A percentile compares a stretch with the other conserved stretches of the same genome.
Conservation (phyloP, 306 rosid genomes). For the Carpinus fangiana region DNA sequence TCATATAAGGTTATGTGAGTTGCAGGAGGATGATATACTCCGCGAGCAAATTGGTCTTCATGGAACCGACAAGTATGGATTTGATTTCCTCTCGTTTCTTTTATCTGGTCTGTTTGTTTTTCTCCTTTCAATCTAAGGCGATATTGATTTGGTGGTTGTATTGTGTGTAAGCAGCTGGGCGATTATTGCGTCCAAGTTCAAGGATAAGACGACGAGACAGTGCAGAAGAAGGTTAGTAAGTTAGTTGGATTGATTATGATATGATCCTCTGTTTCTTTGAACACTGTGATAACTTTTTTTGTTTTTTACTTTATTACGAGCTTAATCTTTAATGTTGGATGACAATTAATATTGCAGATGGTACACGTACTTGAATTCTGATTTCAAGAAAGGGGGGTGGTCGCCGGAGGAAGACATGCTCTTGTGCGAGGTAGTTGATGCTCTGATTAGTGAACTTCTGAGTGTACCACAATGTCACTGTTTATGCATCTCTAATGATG, state of each 20-base stretch:
- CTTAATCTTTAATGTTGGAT: slow-evolving; percentile 32
- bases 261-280: slow-evolving; percentile 13
- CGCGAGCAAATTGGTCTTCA: slow-evolving; percentile 75
- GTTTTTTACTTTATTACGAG: slow-evolving; percentile 8
- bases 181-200: slow-evolving; percentile 92
- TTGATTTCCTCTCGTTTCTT: slow-evolving; percentile 8
- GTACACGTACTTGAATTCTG: slow-evolving; percentile 98
- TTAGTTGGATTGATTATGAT: slow-evolving; percentile 32
- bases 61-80: slow-evolving; percentile 89
- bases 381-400: slow-evolving; percentile 99
- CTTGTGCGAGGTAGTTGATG: slow-evolving; percentile 79
- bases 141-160: slow-evolving; percentile 10
- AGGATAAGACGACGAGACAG: slow-evolving; percentile 98
- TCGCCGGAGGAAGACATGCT: slow-evolving; percentile 96
- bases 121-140: slow-evolving; percentile 5
- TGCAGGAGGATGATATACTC: slow-evolving; percentile 97
- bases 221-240: slow-evolving; percentile 84
- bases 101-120: slow-evolving; percentile 22
- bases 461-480: slow-evolving; percentile 7
- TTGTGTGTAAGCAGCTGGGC: slow-evolving; percentile 68
- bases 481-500: slow-evolving; percentile 1
- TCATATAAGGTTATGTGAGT: slow-evolving; percentile 34
- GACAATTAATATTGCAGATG: slow-evolving; percentile 57
- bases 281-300: slow-evolving; percentile 14
- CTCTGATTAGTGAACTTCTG: neutral